Evolutionary conservation across 768 basidiomycete species (phyloP), one percentile per base, ranked within the genome.

Genomic region (Sistotremastrum suecicum): DNA sequence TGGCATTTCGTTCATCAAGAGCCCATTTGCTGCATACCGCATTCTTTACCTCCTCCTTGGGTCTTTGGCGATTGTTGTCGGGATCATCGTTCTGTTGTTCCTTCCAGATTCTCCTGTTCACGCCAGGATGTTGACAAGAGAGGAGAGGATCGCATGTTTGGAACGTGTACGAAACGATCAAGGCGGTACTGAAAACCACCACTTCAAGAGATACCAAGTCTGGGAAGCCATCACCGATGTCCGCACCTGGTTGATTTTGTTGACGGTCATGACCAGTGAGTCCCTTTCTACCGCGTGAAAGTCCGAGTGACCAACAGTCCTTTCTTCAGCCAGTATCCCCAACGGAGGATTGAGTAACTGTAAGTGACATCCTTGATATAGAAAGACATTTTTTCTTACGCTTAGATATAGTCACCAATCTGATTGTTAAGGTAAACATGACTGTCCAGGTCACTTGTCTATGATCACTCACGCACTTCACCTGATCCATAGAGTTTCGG

Each of bases 91-190:
- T 3, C 55, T 80, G 6, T 60, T 80, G 6, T 76, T 69, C 71
- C 63, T 81, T 10, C 78, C 79, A 0, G 78, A 81, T 54, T 78
- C 78, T 0, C 79, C 78, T 3, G 74, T 79, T 3, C 71, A 74
- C 50, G 78, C 80, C 1, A 59, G 53, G 4, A 68, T 76, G 53
- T 62, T 80, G 10, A 74, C 69, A 0, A 66, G 63, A 44, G 72
- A 78, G 53, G 78, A 82, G 50, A 66, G 75, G 3, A 68, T 80
- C 39, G 75, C 78, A 37, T 75, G 68, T 3, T 58, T 80, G 34
- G 80, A 81, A 55, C 70, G 80, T 37, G 75, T 82, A 7, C 72
- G 76, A n/a, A 67, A 78, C 48, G 77, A 79, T 50, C 72, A 76
- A 50, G 75, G 75, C 38, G 80, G 79, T 1, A 78, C 72, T 1